Base-by-base conservation (phyloP, 2,329 filamentous ascomycete species). In the Huntiella savannae region DNA sequence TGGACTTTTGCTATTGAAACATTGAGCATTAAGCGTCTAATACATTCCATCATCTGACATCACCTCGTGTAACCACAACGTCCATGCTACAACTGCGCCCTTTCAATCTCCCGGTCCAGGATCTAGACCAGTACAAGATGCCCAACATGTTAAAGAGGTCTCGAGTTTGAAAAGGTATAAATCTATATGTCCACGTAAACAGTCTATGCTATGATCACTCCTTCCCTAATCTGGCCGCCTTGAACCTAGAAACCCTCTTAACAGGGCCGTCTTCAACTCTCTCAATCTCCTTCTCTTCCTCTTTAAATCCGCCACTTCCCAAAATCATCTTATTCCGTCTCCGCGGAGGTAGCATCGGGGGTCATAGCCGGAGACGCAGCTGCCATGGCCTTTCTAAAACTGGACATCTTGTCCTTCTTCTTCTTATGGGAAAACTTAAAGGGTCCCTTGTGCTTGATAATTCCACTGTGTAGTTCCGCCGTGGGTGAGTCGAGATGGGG, bases 321-420 rank as follows among this genome's bases (percentile, higher is more conserved):
- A 85, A 76, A 46, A 95, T 86, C 61, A 92, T 78, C 55, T 73
- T 75, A 58, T 87, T 93, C 15, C 88, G 79, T 59, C 83, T 69
- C 34, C 12, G 32, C 44, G 12, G 40, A 35, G 38, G 47, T 49
- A 12, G 43, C 40, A 40, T 47, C 48, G 13, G 44, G 44, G 12
- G 48, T 44, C 40, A 43, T 49, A 32, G 40, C 48, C 11, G 48
- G 44, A 19, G 22, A 19, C 40, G 22, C 40, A 13, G 28, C 40
- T 7, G 40, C 40, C 17, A 47, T 60, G 16, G 62, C 60, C 54
- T 66, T 66, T 50, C 68, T 71, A 61, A 75, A 75, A 5, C 69
- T 63, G 5, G 71, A 75, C 47, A 64, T 71, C 19, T 49, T 49
- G 13, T 40, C 43, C 12, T 35, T 43, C 4, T 47, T 49, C 19